Evolutionary conservation across 257 asterid genomes (phyloP), one percentile per base, ranked within the genome.

Genomic region (Scutellaria baicalensis): DNA sequence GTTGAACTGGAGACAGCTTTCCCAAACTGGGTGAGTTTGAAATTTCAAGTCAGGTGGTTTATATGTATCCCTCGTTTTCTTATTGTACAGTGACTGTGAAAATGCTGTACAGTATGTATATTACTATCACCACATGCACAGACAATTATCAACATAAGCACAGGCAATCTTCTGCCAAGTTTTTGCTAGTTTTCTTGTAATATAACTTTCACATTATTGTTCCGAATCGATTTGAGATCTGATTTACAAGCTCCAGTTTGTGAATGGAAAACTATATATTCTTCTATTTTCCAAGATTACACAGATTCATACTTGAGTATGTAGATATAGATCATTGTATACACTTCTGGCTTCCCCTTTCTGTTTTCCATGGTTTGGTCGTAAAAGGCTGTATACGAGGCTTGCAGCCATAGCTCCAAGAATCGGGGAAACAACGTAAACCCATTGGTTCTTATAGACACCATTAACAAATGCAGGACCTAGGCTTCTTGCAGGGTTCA

Each of bases 1-100:
- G 70, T 68, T 87, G 81, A 88, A 82, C 77, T 84, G 91, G 93
- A 82, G 89, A 80, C 80, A 79, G 73, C 92, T 93, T 71, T 82
- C 94, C 61, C 95, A 91, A 83, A 86, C 91, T 8, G 93, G 76
- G 76, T 62, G 51, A 71, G 65, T 36, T 38, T 58, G 27, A 13
- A 33, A 12, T 58, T n/a, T 35, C 17, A 54, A 0, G 11, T 27
- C 57, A 36, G 77, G 66, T 55, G 72, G 69, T 69, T 57, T 62
- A n/a, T 72, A 49, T 59, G 70, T 57, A 70, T 54, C 27, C 51
- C 70, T 59, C 36, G 63, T 60, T 57, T 23, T 70, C 42, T 66
- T 45, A 57, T 55, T 64, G 77, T 61, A 64, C 59, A 38, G 45
- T 76, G 2, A 14, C 55, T 69, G 72, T 80, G 80, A 64, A 61